Base-by-base conservation (phyloP, 1,284 basidiomycete genomes). In the Sphaerobolus stellatus region DNA sequence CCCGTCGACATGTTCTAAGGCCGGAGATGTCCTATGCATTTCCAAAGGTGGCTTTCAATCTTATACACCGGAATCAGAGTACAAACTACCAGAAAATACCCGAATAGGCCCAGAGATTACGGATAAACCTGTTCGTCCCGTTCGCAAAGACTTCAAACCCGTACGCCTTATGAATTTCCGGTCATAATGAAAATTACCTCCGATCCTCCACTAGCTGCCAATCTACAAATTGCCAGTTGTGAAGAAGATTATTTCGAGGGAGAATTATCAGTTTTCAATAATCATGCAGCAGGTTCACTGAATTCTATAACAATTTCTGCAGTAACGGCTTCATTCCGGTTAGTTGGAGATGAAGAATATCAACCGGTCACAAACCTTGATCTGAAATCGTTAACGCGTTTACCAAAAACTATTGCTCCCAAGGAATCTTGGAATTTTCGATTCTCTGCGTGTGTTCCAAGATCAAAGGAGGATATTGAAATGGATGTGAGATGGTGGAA, bases 131-230 rank as follows among this genome's bases (percentile, higher is more conserved):
- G 5, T 47, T 13, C 51, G 51, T 3, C 29, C 29, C 29, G 4
- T 34, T 20, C 51, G 51, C 27, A 51, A 33, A 27, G 13, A 53
- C 27, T 53, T 53, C 29, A 53, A 47, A 53, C 51, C 16, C 41
- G 43, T 18, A 24, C 48, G 24, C 13, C 51, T 25, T 43, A 40
- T 11, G 24, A 31, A n/a, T 22, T 53, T 18, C 43, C 29, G 7
- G 51, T 53, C 41, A 47, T 53, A 13, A 14, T 53, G 20, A 53
- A 53, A 45, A 27, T 43, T 6, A 29, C 46, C 30, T 45, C 51
- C 6, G 51, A 53, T 20, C 51, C 51, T 14, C 51, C 51, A 46
- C 43, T 53, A 2, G 25, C 24, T n/a, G 41, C 51, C n/a, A 53
- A 47, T 36, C n/a, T 18, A 4, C 4, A 47, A 18, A 24, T 22